Evolutionary conservation across 495 filamentous ascomycete species (phyloP).

Genomic region (Daldinia grandis): DNA sequence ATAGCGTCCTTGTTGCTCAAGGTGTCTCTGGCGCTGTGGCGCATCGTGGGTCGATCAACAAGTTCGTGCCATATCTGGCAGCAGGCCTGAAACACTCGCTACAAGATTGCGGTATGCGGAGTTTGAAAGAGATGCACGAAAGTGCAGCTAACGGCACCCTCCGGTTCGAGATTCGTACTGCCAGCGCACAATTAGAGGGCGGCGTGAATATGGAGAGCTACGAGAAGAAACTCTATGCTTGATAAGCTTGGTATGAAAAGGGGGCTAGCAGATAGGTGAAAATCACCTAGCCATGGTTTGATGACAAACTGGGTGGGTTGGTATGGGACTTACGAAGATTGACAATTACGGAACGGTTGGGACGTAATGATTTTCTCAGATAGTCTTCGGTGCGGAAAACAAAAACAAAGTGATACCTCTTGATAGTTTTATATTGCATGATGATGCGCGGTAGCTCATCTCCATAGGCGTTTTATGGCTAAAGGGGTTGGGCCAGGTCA

Average conservation of each 20-base stretch:
- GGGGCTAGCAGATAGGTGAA: not conserved
- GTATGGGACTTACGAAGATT: not conserved
- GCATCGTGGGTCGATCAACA: slow-evolving; percentile 77
- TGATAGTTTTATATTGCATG: slow-evolving; percentile 30
- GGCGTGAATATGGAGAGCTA: slow-evolving; percentile 97
- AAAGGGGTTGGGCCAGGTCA: slow-evolving; percentile 29
- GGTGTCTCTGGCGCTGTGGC: slow-evolving; percentile 81
- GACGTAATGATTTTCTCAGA: slow-evolving; percentile 22
- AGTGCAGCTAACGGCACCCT: slow-evolving; percentile 79
- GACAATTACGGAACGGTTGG: slow-evolving; percentile 5
- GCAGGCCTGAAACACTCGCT: slow-evolving; percentile 96
- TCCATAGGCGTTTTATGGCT: slow-evolving; percentile 41
- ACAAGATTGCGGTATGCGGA: slow-evolving; percentile 91
- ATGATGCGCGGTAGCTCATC: slow-evolving; percentile 33
- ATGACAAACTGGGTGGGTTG: not conserved
- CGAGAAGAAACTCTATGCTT: slow-evolving; percentile 99
- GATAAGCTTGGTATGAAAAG: slow-evolving; percentile 35
- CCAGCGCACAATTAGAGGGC: slow-evolving; percentile 93
- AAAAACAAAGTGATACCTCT: slow-evolving; percentile 37
- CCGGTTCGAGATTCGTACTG: slow-evolving; percentile 91
- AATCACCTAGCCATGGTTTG: not conserved
- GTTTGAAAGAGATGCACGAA: slow-evolving; percentile 76
- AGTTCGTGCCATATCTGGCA: slow-evolving; percentile 94
- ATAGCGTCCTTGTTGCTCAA: slow-evolving; percentile 92
- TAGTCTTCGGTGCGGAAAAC: slow-evolving; percentile 34